These are phyloP conservation scores for Thuja plicata DNA, from an alignment of 83 land plant species.

Conservation along the genomic window DNA sequence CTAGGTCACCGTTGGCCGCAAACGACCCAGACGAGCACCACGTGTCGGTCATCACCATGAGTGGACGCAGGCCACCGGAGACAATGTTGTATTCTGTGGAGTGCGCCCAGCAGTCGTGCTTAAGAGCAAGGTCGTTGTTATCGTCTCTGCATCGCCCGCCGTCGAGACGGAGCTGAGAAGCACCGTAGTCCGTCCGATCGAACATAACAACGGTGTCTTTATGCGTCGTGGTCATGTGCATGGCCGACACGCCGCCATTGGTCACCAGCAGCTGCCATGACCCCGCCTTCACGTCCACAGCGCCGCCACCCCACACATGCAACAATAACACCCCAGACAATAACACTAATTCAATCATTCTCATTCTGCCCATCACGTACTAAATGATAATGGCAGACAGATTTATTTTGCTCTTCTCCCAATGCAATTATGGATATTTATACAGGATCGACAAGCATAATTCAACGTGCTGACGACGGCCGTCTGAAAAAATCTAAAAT, in stretches of 20 bases:
- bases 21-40: slow-evolving; percentile 71
- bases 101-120: slow-evolving; percentile 42
- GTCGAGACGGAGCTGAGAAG: slow-evolving; percentile 53
- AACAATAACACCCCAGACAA: background rate
- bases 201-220: slow-evolving; percentile 37
- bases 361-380: too few species aligned
- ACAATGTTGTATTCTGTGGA: slow-evolving; percentile 35
- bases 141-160: slow-evolving; percentile 42
- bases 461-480: too few species aligned
- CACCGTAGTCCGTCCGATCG: slow-evolving; percentile 49
- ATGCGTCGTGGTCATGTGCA: slow-evolving; percentile 31
- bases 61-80: slow-evolving; percentile 12
- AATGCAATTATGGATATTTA: too few species aligned
- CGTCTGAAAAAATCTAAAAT: too few species aligned
- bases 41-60: slow-evolving; percentile 44
- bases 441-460: too few species aligned
- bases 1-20: slow-evolving; percentile 35
- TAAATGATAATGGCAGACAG: background rate
- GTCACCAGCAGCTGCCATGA: slow-evolving; percentile 41
- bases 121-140: slow-evolving; percentile 5
- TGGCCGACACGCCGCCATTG: slow-evolving; percentile 50
- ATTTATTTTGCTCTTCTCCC: too few species aligned
- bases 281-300: slow-evolving; percentile 19
- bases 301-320: too few species aligned
- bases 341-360: too few species aligned